These are phyloP conservation scores for Ammopiptanthus mongolicus DNA, from an alignment of 306 rosid genomes.

Conservation along the genomic window DNA sequence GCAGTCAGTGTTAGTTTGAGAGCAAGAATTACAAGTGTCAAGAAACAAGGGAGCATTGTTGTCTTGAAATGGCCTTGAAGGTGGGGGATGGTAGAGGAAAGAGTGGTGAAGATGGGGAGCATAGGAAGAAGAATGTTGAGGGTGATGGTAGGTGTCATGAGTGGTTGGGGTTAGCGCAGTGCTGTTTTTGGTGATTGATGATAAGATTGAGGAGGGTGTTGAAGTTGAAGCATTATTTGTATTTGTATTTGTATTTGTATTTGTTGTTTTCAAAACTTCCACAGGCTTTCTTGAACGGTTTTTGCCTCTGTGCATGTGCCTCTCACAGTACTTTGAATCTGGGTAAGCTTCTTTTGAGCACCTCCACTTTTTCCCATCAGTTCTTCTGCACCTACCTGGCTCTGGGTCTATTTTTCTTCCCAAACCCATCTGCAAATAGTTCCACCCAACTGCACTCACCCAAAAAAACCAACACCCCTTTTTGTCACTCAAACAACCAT, in stretches of 20 bases:
- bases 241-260: neutral
- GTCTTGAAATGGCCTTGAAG: constrained; percentile 56
- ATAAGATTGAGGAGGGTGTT: constrained; percentile 27
- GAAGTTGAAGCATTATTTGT: constrained; percentile 25
- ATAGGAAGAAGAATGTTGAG: constrained; percentile 13
- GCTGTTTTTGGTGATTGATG: constrained; percentile 45
- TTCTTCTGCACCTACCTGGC: constrained; percentile 97
- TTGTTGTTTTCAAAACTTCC: constrained; percentile 66
- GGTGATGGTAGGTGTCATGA: neutral
- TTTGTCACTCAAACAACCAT: neutral
- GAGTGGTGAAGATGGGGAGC: constrained; percentile 28
- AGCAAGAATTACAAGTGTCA: constrained; percentile 45
- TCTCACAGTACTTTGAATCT: constrained; percentile 95
- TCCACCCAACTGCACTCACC: constrained; percentile 82
- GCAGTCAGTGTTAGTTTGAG: constrained; percentile 49
- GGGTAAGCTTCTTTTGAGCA: constrained; percentile 93
- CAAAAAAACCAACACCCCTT: neutral
- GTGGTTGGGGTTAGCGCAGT: constrained; percentile 39
- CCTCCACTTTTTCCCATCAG: constrained; percentile 98
- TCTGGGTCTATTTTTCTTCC: constrained; percentile 97
- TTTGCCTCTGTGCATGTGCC: constrained; percentile 99
- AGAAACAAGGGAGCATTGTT: constrained; percentile 51
- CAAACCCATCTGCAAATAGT: constrained; percentile 78
- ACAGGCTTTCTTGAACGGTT: constrained; percentile 99
- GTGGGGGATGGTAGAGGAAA: constrained; percentile 32